These are phyloP conservation scores for Kuraishia hungarica DNA, from an alignment of 805 yeast species.

Conservation along the genomic window DNA sequence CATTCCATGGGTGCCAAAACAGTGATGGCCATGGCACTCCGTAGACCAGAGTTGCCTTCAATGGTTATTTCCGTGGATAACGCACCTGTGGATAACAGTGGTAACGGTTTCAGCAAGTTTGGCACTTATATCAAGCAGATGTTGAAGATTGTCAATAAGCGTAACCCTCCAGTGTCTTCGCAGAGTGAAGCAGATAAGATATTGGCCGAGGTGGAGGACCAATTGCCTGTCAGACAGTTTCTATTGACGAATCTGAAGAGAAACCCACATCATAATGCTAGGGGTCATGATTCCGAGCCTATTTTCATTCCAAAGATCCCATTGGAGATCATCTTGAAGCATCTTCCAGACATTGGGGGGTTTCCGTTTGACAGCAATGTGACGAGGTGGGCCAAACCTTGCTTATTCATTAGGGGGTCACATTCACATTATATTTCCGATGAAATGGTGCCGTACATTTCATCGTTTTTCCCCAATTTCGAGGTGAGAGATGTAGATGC, in stretches of 20 bases:
- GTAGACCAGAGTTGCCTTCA: slow-evolving; percentile 52
- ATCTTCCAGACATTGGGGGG: slow-evolving; percentile 57
- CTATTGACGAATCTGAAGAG: slow-evolving; percentile 59
- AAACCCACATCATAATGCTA: slow-evolving; percentile 26
- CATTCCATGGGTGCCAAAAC: slow-evolving; percentile 94
- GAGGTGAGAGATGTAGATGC: slow-evolving; percentile 64
- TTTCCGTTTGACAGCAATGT: slow-evolving; percentile 64
- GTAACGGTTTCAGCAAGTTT: slow-evolving; percentile 37
- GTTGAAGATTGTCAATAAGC: slow-evolving; percentile 42
- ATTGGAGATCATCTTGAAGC: slow-evolving; percentile 54
- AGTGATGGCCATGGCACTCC: slow-evolving; percentile 77
- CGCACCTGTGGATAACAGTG: slow-evolving; percentile 66
- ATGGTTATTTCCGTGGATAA: slow-evolving; percentile 78
- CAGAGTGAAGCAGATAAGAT: slow-evolving; percentile 62
- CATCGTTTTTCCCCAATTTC: slow-evolving; percentile 70
- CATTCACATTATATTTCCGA: slow-evolving; percentile 74
- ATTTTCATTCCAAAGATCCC: slow-evolving; percentile 52
- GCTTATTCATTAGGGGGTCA: slow-evolving; percentile 74
- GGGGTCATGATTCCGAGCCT: background rate
- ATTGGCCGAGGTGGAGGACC: slow-evolving; percentile 54
- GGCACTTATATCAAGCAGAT: slow-evolving; percentile 59
- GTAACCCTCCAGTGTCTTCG: slow-evolving; percentile 29
- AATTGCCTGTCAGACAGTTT: slow-evolving; percentile 58
- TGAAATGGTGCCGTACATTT: slow-evolving; percentile 67
- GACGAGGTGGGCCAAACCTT: slow-evolving; percentile 58